Percentiles rank a stretch among this genome's conserved stretches.
Conservation (phyloP, 1,284 basidiomycete genomes). For the Fomes fomentarius region DNA sequence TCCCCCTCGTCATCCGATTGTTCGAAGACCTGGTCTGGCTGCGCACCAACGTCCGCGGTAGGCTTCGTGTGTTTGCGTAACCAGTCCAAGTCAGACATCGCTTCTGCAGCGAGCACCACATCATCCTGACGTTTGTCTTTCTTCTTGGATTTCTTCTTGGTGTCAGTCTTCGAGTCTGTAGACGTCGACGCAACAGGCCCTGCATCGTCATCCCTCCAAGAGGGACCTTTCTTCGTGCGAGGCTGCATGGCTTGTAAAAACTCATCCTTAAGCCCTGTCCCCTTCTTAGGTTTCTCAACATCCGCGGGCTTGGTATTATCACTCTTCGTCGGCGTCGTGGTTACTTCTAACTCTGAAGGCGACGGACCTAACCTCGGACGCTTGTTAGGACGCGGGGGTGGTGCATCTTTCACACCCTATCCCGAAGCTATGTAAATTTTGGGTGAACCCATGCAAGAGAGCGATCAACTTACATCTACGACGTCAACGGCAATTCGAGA, state of each 20-base stretch:
- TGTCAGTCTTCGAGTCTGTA: conserved; percentile 16
- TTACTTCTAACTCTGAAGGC: conserved; percentile 31
- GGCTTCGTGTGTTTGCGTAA: conserved; percentile 67
- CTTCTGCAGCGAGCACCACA: conserved; percentile 30
- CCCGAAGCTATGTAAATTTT: background rate
- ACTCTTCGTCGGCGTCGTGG: background rate
- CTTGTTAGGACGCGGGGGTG: conserved; percentile 68
- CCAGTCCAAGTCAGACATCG: conserved; percentile 73
- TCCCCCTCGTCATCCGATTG: conserved; percentile 62
- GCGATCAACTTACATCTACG: conserved; percentile 64
- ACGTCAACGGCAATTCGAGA: conserved; percentile 77
- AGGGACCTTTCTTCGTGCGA: conserved; percentile 57
- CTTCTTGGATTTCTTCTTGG: conserved; percentile 31
- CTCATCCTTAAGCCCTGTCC: conserved; percentile 43
- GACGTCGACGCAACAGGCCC: conserved; percentile 6
- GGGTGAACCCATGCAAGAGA: background rate
- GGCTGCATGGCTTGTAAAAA: conserved; percentile 70
- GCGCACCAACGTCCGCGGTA: conserved; percentile 41
- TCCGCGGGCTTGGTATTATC: conserved; percentile 17
- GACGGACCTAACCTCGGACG: conserved; percentile 56
- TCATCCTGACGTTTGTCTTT: conserved; percentile 1
- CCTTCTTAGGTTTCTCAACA: conserved; percentile 29
- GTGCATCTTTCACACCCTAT: conserved; percentile 68
- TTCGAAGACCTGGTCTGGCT: conserved; percentile 53
- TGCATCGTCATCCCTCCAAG: conserved; percentile 64